Percentiles rank a stretch among this genome's conserved stretches.
These are phyloP conservation scores for Ophiobolus disseminans DNA, from an alignment of 2,329 filamentous ascomycete species.

Conservation along the genomic window DNA sequence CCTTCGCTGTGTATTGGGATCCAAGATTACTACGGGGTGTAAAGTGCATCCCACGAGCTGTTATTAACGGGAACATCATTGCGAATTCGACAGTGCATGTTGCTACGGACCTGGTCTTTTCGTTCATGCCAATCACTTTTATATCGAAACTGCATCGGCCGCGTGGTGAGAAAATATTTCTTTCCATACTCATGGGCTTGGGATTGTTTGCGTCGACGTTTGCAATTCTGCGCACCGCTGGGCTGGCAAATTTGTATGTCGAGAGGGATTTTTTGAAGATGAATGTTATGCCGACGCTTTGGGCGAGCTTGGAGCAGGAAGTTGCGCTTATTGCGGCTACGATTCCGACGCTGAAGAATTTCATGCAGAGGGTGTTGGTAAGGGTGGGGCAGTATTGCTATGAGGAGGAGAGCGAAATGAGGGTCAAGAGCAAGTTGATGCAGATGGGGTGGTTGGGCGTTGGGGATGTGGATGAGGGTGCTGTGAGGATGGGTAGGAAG, in stretches of 20 bases:
- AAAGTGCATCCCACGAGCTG: constrained; percentile 16
- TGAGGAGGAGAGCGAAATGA: constrained; percentile 20
- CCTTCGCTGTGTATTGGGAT: constrained; percentile 36
- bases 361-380: constrained; percentile 22
- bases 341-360: constrained; percentile 34
- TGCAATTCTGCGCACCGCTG: constrained; percentile 31
- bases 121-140: constrained; percentile 30
- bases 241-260: constrained; percentile 22
- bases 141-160: constrained; percentile 30
- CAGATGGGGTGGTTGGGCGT: constrained; percentile 19
- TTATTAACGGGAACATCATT: constrained; percentile 35
- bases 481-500: background rate
- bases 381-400: constrained; percentile 26
- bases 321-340: constrained; percentile 37
- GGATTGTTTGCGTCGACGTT: constrained; percentile 29
- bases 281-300: constrained; percentile 28
- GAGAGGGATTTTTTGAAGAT: constrained; percentile 25
- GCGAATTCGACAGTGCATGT: constrained; percentile 27
- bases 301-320: constrained; percentile 34
- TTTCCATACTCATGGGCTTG: constrained; percentile 30
- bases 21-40: constrained; percentile 20
- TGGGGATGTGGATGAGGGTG: background rate
- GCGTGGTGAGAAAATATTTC: constrained; percentile 30
- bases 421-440: constrained; percentile 18
- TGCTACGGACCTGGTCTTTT: constrained; percentile 27